Percentiles rank a stretch among this genome's conserved stretches.
Conservation (phyloP, 2,329 filamentous ascomycete genomes). For the Zalaria obscura region DNA sequence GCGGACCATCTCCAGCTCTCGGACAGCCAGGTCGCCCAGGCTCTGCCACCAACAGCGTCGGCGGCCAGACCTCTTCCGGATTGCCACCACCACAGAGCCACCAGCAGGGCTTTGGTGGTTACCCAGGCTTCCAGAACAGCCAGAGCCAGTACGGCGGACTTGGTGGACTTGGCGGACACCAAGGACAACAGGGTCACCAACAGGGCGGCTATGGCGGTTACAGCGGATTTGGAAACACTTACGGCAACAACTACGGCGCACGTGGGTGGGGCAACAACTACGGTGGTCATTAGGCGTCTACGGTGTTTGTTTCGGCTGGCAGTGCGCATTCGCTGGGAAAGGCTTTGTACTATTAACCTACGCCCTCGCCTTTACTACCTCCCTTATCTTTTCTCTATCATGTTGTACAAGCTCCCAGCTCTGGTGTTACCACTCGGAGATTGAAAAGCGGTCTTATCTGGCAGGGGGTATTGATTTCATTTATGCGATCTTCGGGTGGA, state of each 20-base stretch:
- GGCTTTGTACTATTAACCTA: neutral
- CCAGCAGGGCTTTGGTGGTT: constrained; percentile 42
- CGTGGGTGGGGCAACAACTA: constrained; percentile 21
- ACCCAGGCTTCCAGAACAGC: constrained; percentile 35
- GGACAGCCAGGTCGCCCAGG: constrained; percentile 49
- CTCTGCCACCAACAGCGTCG: constrained; percentile 46
- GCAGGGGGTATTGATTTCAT: too few species aligned
- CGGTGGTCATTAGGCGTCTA: constrained; percentile 7
- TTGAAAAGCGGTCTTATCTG: too few species aligned
- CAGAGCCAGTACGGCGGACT: constrained; percentile 35
- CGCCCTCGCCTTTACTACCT: neutral
- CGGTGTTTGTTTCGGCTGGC: constrained; percentile 1
- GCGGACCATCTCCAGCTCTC: constrained; percentile 43
- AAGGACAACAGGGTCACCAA: constrained; percentile 29
- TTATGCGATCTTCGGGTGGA: too few species aligned
- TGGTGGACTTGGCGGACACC: constrained; percentile 35
- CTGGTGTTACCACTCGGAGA: too few species aligned
- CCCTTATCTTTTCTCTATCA: neutral
- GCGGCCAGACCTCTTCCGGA: constrained; percentile 28
- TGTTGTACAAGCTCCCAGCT: too few species aligned
- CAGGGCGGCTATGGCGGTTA: constrained; percentile 27
- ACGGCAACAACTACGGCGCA: constrained; percentile 13
- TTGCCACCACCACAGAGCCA: constrained; percentile 41
- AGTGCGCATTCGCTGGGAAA: neutral
- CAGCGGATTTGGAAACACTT: constrained; percentile 19